phyloP scores from a whole-genome alignment of 1,284 basidiomycete species.

The Cystobasidium slooffiae region DNA sequence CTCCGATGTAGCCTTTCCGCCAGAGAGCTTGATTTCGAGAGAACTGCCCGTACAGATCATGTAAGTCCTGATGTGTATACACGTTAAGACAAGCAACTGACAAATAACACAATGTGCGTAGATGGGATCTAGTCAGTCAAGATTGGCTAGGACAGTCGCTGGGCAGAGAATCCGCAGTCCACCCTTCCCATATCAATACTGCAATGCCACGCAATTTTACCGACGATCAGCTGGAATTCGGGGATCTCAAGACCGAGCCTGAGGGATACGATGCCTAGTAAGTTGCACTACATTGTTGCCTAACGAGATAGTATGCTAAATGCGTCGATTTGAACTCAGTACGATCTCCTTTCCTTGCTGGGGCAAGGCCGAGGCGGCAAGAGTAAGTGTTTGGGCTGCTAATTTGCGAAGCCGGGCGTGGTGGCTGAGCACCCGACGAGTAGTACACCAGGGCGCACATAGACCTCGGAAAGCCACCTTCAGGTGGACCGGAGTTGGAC shows the following conservation, averaged over 20 bases:
- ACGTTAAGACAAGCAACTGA: not conserved
- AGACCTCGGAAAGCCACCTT: slow-evolving; percentile 27
- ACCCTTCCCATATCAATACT: slow-evolving; percentile 14
- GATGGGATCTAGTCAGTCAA: slow-evolving; percentile 22
- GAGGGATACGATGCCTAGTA: slow-evolving; percentile 13
- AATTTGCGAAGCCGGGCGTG: not conserved
- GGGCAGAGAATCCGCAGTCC: slow-evolving; percentile 1
- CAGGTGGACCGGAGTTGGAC: slow-evolving; percentile 21
- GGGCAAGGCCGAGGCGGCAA: slow-evolving; percentile 26
- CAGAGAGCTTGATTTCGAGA: slow-evolving; percentile 22
- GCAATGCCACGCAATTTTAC: slow-evolving; percentile 26
- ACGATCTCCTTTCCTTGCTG: slow-evolving; percentile 10
- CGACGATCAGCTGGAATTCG: slow-evolving; percentile 34
- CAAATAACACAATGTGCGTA: not conserved
- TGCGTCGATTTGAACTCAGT: not conserved
- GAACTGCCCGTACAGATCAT: slow-evolving; percentile 24
- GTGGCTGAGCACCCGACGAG: not conserved
- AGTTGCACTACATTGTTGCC: not conserved
- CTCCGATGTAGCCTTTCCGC: slow-evolving; percentile 18
- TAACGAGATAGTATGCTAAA: not conserved
- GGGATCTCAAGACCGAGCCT: slow-evolving; percentile 2
- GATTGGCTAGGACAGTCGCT: slow-evolving; percentile 35
- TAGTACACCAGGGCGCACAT: slow-evolving; percentile 26
- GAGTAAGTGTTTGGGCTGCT: not conserved
- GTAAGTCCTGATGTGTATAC: not conserved